Percentiles rank a stretch among this genome's conserved stretches.
phyloP scores from a whole-genome alignment of 140 eudicot species.

The Ambrosia hybrid region DNA sequence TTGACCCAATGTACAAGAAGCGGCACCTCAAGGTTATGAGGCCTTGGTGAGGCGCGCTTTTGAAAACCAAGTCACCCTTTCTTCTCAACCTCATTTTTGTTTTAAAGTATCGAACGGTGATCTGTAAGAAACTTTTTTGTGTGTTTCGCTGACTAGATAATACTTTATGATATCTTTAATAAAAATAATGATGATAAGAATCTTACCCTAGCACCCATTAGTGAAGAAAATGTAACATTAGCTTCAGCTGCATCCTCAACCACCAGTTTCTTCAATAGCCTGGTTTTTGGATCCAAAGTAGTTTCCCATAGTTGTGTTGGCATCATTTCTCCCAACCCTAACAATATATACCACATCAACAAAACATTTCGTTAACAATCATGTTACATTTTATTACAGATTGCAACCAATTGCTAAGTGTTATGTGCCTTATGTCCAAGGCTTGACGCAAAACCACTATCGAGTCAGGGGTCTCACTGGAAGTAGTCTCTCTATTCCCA shows the following conservation, averaged over 20 bases:
- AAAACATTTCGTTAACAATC: not conserved
- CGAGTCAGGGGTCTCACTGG: too few species aligned
- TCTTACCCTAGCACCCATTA: constrained; percentile 93
- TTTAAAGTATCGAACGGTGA: not conserved
- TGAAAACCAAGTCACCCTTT: not conserved
- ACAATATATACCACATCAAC: constrained; percentile 7
- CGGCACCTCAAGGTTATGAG: too few species aligned
- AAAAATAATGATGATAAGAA: not conserved
- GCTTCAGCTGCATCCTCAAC: constrained; percentile 97
- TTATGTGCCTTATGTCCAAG: too few species aligned
- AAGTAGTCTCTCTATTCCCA: too few species aligned
- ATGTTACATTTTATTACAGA: too few species aligned
- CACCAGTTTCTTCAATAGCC: constrained; percentile 78
- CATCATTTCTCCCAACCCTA: constrained; percentile 99
- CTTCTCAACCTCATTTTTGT: not conserved
- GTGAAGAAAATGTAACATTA: constrained; percentile 83
- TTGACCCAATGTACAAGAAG: too few species aligned
- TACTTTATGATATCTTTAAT: not conserved
- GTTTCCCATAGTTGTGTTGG: constrained; percentile 96
- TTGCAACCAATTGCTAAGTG: too few species aligned
- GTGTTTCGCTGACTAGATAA: not conserved
- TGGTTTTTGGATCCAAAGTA: constrained; percentile 74
- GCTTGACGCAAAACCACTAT: too few species aligned
- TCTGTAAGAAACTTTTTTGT: constrained; percentile 2
- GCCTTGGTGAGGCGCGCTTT: too few species aligned